These are phyloP conservation scores for Coccomyxa subellipsoidea DNA, from an alignment of 163 green algal species.

Conservation along the genomic window DNA sequence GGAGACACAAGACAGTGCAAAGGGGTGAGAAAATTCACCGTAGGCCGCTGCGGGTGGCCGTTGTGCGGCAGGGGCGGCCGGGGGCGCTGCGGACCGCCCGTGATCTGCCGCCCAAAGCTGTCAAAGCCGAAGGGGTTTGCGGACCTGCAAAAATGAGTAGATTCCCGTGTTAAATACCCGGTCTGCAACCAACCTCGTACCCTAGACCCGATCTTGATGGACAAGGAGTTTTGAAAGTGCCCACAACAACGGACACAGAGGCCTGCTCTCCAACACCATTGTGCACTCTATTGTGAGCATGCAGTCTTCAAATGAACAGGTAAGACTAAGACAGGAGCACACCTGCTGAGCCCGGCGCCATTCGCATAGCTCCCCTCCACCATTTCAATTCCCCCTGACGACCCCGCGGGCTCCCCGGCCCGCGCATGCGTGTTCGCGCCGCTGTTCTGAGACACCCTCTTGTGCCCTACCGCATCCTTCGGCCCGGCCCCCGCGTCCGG, in stretches of 20 bases:
- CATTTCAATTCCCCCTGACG: not conserved
- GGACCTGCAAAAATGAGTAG: too few relatives aligned
- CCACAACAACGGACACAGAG: too few relatives aligned
- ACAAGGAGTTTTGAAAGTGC: too few relatives aligned
- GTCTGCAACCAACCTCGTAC: too few relatives aligned
- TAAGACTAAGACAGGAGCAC: too few relatives aligned
- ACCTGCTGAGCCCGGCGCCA: not conserved
- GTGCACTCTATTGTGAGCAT: too few relatives aligned
- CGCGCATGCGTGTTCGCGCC: not conserved
- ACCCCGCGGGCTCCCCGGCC: not conserved
- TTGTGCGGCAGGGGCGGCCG: not conserved
- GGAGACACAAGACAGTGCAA: not conserved
- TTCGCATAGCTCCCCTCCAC: not conserved
- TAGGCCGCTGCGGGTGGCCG: not conserved
- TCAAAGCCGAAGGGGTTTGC: constrained; percentile 2
- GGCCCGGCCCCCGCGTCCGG: not conserved
- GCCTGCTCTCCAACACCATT: too few relatives aligned
- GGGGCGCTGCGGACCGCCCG: not conserved
- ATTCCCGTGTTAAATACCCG: too few relatives aligned
- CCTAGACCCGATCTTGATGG: too few relatives aligned
- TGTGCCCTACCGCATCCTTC: not conserved
- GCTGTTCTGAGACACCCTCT: not conserved
- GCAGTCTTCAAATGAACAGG: too few relatives aligned
- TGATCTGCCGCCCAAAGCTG: not conserved
- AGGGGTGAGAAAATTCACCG: not conserved